Evolutionary conservation across 2,329 filamentous ascomycete genomes (phyloP), one percentile per base, ranked within the genome.

Genomic region (Purpureocillium takamizusanense): DNA sequence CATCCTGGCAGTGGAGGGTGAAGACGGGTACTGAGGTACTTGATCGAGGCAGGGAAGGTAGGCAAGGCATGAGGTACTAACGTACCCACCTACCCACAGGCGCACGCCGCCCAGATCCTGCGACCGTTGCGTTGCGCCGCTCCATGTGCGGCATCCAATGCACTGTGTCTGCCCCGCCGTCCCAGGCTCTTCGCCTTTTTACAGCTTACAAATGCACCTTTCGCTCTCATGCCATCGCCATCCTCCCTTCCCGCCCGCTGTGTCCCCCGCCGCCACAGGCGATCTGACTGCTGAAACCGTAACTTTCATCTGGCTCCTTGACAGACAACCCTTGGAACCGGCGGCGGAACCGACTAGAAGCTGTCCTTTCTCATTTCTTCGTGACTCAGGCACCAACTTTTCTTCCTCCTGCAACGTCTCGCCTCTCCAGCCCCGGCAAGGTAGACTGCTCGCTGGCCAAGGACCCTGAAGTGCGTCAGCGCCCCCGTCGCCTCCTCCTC

Each of bases 321-420:
- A n/a, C n/a, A n/a, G n/a, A n/a, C n/a, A n/a, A 36, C 27, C 16
- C 25, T 15, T 36, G 21, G n/a, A n/a, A 9, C 35, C 23, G 28
- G 35, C 31, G 35, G 35, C 35, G n/a, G 35, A 37, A 56, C 34
- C 46, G 45, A 45, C 54, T 53, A 56, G 54, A 55, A 55, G 37
- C 36, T 37, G 37, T 46, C 28, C 28, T 12, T 7, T 12, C 21
- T 39, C 52, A n/a, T 42, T 35, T 46, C 37, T 54, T 51, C 51
- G 45, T 57, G 55, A 59, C 57, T 60, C 54, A 61, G 58, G 58
- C 58, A 59, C 49, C 55, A 55, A 58, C 41, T 45, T 43, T 41
- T 36, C 36, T 37, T 36, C n/a, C 34, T 40, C 36, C 35, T 31
- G 23, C 28, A 40, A 33, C 21, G 14, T 25, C 21, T 25, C 21